Base-by-base conservation (phyloP, 2,329 filamentous ascomycete species). In the Phyllosticta citrichinensis region DNA sequence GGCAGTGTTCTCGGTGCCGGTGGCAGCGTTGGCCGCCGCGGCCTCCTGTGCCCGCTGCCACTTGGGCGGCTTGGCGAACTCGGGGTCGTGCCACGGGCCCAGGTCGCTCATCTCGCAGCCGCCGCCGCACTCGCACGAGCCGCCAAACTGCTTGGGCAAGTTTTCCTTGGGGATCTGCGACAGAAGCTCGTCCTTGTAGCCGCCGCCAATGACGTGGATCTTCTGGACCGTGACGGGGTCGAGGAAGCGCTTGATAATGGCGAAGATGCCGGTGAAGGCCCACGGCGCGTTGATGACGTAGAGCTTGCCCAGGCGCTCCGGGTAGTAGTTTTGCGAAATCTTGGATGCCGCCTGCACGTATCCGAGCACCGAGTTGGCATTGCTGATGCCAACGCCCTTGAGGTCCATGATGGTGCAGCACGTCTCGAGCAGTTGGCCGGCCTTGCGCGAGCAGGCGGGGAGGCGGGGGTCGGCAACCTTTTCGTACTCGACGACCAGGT, bases 261-360 rank as follows among this genome's bases (percentile, higher is more conserved):
- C 82, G 83, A 94, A 99, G 65, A 91, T 88, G 67, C 83, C 83
- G 64, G 87, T 87, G 82, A 97, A 97, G 25, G 92, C 92, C 92
- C 92, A 97, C 20, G 91, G 91, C 2, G 93, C 90, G 78, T 99
- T 99, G 85, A 99, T 97, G 69, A 99, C 80, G 82, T 96, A 99
- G 73, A 99, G 83, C 77, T 91, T 92, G 71, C 94, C 94, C 63
- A 99, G 82, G 63, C 94, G 89, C 82, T 99, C 94, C 8, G 94
- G 94, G 79, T 99, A 99, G 85, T 97, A 96, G 83, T 97, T 96
- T 79, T 97, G 94, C 66, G 90, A 96, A 77, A 99, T 89, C 74
- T 80, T 86, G 35, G 91, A 94, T 54, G 91, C 91, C 73, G 88
- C 84, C 70, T 85, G 85, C 67, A 99, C 84, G 79, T 97, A 97